Base-by-base conservation (phyloP, 495 filamentous ascomycete genomes). In the Podospora tetraspora region DNA sequence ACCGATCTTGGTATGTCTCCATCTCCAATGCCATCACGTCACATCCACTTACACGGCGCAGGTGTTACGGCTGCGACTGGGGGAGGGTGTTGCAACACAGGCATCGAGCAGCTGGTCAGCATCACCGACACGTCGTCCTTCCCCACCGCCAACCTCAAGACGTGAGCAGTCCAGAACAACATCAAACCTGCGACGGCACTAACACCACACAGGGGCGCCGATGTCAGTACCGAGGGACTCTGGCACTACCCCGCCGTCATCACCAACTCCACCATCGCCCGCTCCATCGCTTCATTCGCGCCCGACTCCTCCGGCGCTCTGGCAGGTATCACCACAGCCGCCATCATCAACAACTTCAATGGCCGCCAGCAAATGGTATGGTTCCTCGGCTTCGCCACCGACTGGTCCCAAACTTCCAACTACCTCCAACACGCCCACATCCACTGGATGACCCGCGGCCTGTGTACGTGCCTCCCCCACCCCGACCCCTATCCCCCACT, bases 391-490 rank as follows among this genome's bases (percentile, higher is more conserved):
- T 85, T 84, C 66, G 84, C 85, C 43, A 83, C 84, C 8, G 81
- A 80, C 64, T 89, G 87, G 86, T 82, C 83, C 68, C 72, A 78
- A 16, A 80, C 85, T 10, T 85, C 82, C 71, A 87, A 80, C 71
- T 85, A 79, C 66, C 73, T 89, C 67, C 85, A 87, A 74, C 87
- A 89, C 75, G 84, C 84, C n/a, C 88, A 84, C 84, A 87, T 89
- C 67, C 82, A 83, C 69, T 89, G 86, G 86, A 73, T 87, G 12
- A 87, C 85, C 19, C 80, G 84, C 43, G 87, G 87, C 43, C 69
- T 87, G 3, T 84, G 70, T 72, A 60, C 64, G 70, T 66, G 1
- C 16, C 0, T 0, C 4, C 6, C 11, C 10, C 13, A 6, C 5
- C n/a, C 19, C 21, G 2, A 22, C 16, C 34, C 13, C 34, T 10